Evolutionary conservation across 2,329 filamentous ascomycete species (phyloP).

Genomic region (Sphaerostilbella broomeana): DNA sequence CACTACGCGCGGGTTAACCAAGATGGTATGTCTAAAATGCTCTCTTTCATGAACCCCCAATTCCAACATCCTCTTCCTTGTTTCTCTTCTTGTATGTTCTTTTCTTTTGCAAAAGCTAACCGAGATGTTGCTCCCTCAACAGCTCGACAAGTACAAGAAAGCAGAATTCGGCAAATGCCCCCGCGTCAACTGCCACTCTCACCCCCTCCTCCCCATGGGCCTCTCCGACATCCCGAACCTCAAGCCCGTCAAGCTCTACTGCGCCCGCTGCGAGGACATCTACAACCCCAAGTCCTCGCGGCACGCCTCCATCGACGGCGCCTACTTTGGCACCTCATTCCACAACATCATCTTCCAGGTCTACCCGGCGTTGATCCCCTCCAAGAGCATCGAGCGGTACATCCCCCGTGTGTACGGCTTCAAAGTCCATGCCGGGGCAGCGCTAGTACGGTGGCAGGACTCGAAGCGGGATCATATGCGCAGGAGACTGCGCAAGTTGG

Average conservation of each 20-base stretch:
- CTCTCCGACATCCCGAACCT: conserved; percentile 81
- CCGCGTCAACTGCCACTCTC: conserved; percentile 87
- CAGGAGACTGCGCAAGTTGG: conserved; percentile 60
- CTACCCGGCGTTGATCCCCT: conserved; percentile 81
- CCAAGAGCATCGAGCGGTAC: conserved; percentile 80
- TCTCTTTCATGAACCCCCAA: not conserved
- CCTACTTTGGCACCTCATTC: conserved; percentile 97
- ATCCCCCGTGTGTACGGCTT: conserved; percentile 90
- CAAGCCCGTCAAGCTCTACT: conserved; percentile 95
- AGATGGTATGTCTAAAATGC: conserved; percentile 94
- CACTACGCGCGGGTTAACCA: conserved; percentile 84
- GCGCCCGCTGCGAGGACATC: conserved; percentile 91
- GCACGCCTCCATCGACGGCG: conserved; percentile 90
- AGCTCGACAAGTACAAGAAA: conserved; percentile 99
- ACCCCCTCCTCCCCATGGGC: conserved; percentile 91
- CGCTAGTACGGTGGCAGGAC: conserved; percentile 87
- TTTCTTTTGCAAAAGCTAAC: not conserved
- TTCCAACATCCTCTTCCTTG: not conserved
- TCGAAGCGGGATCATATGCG: conserved; percentile 76
- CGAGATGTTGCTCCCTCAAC: conserved; percentile 1
- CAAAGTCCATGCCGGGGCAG: conserved; percentile 84
- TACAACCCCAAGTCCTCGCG: conserved; percentile 98
- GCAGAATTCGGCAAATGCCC: conserved; percentile 97
- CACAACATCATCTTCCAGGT: conserved; percentile 99
- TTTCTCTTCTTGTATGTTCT: not conserved